phyloP scores from a whole-genome alignment of 306 rosid genomes.

The Vigna radiata region DNA sequence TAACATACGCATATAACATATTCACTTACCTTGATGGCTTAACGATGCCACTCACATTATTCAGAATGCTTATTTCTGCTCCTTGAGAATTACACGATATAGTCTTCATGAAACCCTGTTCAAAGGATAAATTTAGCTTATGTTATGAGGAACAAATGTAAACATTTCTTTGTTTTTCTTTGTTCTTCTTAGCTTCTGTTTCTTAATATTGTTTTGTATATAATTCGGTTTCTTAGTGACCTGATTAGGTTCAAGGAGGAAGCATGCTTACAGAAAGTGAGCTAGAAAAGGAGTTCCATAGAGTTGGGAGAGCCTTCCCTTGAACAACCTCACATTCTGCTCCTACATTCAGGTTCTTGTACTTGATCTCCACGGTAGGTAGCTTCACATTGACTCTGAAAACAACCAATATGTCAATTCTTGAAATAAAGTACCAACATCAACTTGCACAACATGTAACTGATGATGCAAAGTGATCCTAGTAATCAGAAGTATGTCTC shows the following conservation, averaged over 20 bases:
- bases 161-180: background rate
- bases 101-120: conserved; percentile 56
- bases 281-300: conserved; percentile 61
- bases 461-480: background rate
- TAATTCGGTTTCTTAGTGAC: conserved; percentile 26
- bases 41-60: conserved; percentile 65
- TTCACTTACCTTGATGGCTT: conserved; percentile 62
- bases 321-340: conserved; percentile 55
- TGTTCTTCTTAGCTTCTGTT: background rate
- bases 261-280: conserved; percentile 55
- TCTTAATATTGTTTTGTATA: conserved; percentile 17
- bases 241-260: conserved; percentile 36
- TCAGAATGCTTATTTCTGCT: conserved; percentile 52
- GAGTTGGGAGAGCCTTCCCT: conserved; percentile 72
- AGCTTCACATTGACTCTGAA: conserved; percentile 54
- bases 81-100: conserved; percentile 54
- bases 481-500: background rate
- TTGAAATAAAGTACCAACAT: conserved; percentile 31
- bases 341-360: conserved; percentile 49
- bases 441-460: background rate
- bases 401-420: conserved; percentile 45
- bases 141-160: conserved; percentile 29
- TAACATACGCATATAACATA: background rate
- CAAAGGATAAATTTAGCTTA: conserved; percentile 37
- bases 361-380: conserved; percentile 64